Base-by-base conservation (phyloP, 192 early-diverging fungal species). In the Coemansia sp. region DNA sequence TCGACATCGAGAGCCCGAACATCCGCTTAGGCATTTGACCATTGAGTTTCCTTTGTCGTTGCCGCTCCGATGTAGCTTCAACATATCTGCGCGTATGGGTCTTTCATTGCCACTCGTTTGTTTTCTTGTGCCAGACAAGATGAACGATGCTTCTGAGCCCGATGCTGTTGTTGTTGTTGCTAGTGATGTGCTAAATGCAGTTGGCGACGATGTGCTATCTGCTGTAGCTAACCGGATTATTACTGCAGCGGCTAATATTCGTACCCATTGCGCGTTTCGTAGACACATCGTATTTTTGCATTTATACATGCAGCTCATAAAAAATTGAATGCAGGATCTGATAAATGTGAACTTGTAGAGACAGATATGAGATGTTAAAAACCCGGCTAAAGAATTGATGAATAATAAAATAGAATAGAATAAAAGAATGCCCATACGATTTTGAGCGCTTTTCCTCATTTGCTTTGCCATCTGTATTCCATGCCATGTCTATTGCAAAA, bases 1-100 rank as follows among this genome's bases (percentile, higher is more conserved):
- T 64, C 57, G 60, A 40, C 61, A 81, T 9, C n/a, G 21, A 3
- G 48, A 13, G 47, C 26, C 56, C 9, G 50, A 52, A 15, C 68
- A 56, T 12, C 53, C 61, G 13, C 32, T 45, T 56, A 38, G 43
- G 23, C 61, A 50, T 9, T 11, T 7, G 49, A 40, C 10, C 41
- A 70, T 18, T 8, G 47, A 15, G 5, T 26, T 21, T 18, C 18
- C 57, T 12, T 19, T 40, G 43, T 37, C 40, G 10, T 26, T 23
- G 0, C 23, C 19, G 38, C 41, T 12, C 15, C 40, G 32, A 12
- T 53, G 32, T n/a, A 56, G 38, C 40, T 32, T 49, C 38, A 38
- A 16, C 2, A 7, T 10, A 41, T 41, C 15, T 40, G 9, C 39
- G 6, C 39, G 57, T 19, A 18, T 59, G 18, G 57, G 6, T 9